Evolutionary conservation across 2,329 filamentous ascomycete species (phyloP).

Genomic region (Teratosphaeria destructans): DNA sequence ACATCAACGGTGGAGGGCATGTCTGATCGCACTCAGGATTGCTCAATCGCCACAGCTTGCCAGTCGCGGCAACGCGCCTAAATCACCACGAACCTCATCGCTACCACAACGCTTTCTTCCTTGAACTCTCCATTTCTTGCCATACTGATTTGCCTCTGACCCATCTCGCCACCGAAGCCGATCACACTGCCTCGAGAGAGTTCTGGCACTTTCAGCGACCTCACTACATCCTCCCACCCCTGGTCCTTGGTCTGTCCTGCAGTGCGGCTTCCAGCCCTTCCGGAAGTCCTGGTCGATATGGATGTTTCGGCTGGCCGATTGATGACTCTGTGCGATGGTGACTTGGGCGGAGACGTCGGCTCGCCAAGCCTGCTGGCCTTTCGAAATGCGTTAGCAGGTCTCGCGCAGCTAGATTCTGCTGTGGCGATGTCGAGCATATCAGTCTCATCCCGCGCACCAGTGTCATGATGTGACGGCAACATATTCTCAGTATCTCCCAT

Average conservation of each 20-base stretch:
- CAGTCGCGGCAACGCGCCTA: neutral
- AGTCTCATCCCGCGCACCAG: neutral
- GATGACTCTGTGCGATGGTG: neutral
- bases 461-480: neutral
- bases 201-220: conserved; percentile 13
- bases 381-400: neutral
- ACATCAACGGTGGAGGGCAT: too few species aligned
- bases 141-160: conserved; percentile 29
- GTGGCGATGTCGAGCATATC: neutral
- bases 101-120: conserved; percentile 32
- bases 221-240: conserved; percentile 5
- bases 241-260: conserved; percentile 6
- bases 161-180: conserved; percentile 13
- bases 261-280: neutral
- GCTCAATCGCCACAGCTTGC: too few species aligned
- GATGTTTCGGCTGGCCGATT: neutral
- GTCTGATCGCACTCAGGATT: too few species aligned
- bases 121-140: conserved; percentile 30
- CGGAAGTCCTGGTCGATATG: neutral
- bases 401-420: neutral
- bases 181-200: conserved; percentile 14
- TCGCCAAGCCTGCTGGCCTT: neutral
- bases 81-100: conserved; percentile 32
- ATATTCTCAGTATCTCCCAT: neutral
- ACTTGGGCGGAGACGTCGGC: neutral